Percentiles rank a stretch among this genome's conserved stretches.
Conservation (phyloP, 306 rosid species). For the Cucumis melo region DNA sequence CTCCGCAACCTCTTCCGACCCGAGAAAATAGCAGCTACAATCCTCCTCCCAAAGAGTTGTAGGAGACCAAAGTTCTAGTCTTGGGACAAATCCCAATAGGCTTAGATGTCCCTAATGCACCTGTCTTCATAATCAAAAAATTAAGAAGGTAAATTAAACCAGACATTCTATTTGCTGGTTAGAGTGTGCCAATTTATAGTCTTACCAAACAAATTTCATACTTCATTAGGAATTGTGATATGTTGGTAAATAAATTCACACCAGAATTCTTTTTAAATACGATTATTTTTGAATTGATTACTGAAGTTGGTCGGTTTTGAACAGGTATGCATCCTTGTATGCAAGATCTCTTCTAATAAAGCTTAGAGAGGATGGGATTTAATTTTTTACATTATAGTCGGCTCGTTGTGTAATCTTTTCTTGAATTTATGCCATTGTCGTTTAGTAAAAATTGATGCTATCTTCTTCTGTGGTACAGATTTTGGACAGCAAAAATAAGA, state of each 20-base stretch:
- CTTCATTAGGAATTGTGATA: background rate
- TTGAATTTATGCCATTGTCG: too few species aligned
- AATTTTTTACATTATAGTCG: too few species aligned
- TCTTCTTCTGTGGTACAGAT: too few species aligned
- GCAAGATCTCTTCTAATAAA: conserved; percentile 62
- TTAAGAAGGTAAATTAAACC: background rate
- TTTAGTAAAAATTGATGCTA: too few species aligned
- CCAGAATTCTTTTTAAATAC: background rate
- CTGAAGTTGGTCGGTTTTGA: background rate
- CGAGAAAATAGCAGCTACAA: too few species aligned
- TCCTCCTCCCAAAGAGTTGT: too few species aligned
- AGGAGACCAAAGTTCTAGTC: too few species aligned
- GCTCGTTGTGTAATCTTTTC: too few species aligned
- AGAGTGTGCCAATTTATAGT: background rate
- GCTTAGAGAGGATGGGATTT: conserved; percentile 67
- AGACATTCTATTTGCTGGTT: background rate
- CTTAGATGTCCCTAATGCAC: background rate
- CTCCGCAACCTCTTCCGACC: too few species aligned
- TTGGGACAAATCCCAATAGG: too few species aligned
- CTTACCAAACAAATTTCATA: background rate
- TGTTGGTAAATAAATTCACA: background rate
- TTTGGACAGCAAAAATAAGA: too few species aligned
- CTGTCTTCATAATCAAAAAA: background rate
- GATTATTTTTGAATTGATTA: background rate
- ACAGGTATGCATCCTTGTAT: conserved; percentile 66